Conservation (phyloP, 192 early-diverging fungal genomes). For the Coemansia sp. region DNA sequence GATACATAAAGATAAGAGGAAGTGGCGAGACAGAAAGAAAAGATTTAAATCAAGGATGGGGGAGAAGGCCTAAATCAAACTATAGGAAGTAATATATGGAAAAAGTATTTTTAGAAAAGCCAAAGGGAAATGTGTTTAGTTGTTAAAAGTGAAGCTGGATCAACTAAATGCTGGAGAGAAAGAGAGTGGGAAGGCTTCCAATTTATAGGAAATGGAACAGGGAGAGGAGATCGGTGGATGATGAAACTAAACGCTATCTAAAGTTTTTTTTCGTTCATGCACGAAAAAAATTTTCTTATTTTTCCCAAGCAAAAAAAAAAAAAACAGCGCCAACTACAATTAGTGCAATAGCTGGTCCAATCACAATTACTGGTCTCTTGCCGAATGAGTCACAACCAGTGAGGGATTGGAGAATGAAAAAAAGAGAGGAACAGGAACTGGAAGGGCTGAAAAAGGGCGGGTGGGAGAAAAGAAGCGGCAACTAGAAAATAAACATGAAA, state of each 20-base stretch:
- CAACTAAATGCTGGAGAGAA: neutral
- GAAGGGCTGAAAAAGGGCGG: neutral
- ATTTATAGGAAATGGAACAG: neutral
- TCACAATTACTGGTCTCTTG: neutral
- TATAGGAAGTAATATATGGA: too few relatives aligned
- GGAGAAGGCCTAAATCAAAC: too few relatives aligned
- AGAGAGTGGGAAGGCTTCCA: neutral
- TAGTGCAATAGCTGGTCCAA: neutral
- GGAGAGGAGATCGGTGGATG: neutral
- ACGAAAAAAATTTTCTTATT: too few relatives aligned
- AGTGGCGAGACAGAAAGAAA: too few relatives aligned
- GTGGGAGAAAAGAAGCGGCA: neutral
- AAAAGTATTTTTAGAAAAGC: too few relatives aligned
- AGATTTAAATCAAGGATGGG: too few relatives aligned
- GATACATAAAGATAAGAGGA: conserved; percentile 27
- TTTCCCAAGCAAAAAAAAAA: too few relatives aligned
- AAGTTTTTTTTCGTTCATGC: neutral
- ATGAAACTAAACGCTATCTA: neutral
- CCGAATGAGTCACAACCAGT: too few relatives aligned
- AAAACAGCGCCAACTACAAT: neutral
- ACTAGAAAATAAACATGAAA: neutral
- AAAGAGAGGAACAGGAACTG: neutral
- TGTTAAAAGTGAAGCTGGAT: neutral
- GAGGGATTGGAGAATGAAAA: neutral
- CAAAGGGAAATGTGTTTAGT: too few relatives aligned